phyloP scores from a whole-genome alignment of 805 yeast species.

The Candida hungchunana region DNA sequence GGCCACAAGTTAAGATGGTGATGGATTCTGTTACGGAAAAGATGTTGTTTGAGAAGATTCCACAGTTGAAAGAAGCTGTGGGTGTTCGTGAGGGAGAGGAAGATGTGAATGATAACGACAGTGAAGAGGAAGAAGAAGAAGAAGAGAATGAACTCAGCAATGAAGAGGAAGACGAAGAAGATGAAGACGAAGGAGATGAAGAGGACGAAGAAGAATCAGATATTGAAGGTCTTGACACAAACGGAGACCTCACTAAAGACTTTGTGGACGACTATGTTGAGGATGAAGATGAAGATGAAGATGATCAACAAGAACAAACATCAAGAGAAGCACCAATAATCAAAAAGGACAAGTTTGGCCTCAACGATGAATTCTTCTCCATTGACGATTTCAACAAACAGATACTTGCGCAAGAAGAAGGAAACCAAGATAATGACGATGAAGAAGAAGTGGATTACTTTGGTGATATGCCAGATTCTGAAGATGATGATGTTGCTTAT shows the following conservation, averaged over 20 bases:
- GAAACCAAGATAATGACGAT: slow-evolving; percentile 31
- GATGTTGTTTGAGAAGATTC: slow-evolving; percentile 53
- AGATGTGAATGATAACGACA: slow-evolving; percentile 22
- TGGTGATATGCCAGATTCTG: slow-evolving; percentile 48
- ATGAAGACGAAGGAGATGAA: slow-evolving; percentile 11
- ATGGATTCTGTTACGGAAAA: slow-evolving; percentile 72
- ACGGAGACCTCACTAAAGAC: slow-evolving; percentile 19
- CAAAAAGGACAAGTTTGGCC: slow-evolving; percentile 49
- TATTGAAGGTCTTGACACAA: slow-evolving; percentile 2
- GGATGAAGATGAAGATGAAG: slow-evolving; percentile 22
- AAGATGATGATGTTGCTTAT: slow-evolving; percentile 32
- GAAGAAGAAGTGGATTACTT: slow-evolving; percentile 49
- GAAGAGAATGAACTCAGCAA: too few species aligned
- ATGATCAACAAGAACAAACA: slow-evolving; percentile 41
- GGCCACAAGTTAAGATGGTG: slow-evolving; percentile 88
- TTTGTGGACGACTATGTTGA: slow-evolving; percentile 9
- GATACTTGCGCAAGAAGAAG: slow-evolving; percentile 58
- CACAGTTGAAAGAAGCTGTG: slow-evolving; percentile 36
- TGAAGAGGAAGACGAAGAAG: slow-evolving; percentile 17
- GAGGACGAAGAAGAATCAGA: slow-evolving; percentile 22
- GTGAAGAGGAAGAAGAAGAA: slow-evolving; percentile 17
- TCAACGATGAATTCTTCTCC: slow-evolving; percentile 81
- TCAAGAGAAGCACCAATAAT: slow-evolving; percentile 23
- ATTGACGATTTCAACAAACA: slow-evolving; percentile 80
- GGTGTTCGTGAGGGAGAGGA: slow-evolving; percentile 20